Percentiles rank a stretch among this genome's conserved stretches.
phyloP scores from a whole-genome alignment of 129 eudicot genomes.

The sunflower (Helianthus annuus) region DNA sequence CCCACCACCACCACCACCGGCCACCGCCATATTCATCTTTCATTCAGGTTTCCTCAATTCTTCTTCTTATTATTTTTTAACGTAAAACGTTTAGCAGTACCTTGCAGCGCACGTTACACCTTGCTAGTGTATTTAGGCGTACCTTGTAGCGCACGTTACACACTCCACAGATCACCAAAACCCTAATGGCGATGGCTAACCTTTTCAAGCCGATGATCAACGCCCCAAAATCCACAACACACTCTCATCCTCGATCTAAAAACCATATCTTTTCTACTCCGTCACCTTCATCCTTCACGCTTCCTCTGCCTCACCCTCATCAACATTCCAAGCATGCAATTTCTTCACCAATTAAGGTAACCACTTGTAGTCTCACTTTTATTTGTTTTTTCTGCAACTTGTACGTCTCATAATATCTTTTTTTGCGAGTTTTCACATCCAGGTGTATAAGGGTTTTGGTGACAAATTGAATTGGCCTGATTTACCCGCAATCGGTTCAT shows the following conservation, averaged over 20 bases:
- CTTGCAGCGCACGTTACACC: too few species aligned
- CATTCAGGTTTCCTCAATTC: too few species aligned
- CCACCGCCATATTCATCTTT: not conserved
- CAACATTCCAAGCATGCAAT: conserved; percentile 8
- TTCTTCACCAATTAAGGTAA: conserved; percentile 24
- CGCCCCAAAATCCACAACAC: not conserved
- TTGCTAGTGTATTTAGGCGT: not conserved
- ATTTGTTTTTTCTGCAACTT: not conserved
- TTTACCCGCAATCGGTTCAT: not conserved
- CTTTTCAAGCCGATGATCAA: conserved; percentile 19
- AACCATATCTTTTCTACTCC: conserved; percentile 9
- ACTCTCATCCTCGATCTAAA: conserved; percentile 10
- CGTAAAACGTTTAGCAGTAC: too few species aligned
- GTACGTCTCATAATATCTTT: not conserved
- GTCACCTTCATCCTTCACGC: conserved; percentile 20
- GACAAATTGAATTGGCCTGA: conserved; percentile 21
- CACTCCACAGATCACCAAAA: not conserved
- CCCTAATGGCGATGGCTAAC: conserved; percentile 32
- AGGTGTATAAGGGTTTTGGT: conserved; percentile 36
- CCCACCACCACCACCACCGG: not conserved
- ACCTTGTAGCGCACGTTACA: conserved; percentile 32
- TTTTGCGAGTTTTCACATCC: too few species aligned
- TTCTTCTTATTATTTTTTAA: too few species aligned
- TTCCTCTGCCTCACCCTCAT: conserved; percentile 18
- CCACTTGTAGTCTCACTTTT: not conserved